Evolutionary conservation across 2,329 filamentous ascomycete genomes (phyloP).

Genomic region (Trichophyton equinum): DNA sequence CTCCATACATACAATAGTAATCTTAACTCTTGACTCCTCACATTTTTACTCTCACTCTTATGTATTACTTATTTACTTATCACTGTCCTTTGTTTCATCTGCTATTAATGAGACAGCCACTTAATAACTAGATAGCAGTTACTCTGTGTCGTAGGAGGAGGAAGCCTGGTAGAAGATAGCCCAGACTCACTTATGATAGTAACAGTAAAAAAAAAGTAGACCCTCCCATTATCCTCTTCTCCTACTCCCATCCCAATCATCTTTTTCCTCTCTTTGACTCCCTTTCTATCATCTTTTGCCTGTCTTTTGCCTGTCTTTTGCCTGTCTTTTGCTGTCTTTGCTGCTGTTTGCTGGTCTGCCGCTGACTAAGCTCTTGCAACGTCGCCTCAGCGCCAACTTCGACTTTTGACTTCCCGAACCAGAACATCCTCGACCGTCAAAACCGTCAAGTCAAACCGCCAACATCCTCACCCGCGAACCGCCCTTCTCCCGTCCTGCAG

Average conservation of each 20-base stretch:
- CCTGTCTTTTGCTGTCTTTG: neutral
- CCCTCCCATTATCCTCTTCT: neutral
- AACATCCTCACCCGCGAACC: no score
- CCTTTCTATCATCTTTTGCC: neutral
- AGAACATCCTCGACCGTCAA: neutral
- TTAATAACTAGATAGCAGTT: neutral
- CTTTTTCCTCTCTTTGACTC: neutral
- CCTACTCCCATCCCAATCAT: neutral
- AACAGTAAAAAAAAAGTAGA: neutral
- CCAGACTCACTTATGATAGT: no score
- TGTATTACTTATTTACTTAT: no score
- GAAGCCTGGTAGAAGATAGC: neutral
- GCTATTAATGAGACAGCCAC: no score
- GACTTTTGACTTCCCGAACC: neutral
- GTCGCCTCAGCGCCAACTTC: conserved; percentile 2
- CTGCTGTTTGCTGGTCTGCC: no score
- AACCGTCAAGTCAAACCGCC: neutral
- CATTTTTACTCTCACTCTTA: no score
- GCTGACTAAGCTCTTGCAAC: conserved; percentile 3
- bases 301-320: neutral
- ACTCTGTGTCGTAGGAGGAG: neutral
- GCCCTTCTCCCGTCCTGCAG: neutral
- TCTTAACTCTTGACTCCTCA: no score
- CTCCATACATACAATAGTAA: no score
- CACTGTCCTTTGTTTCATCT: no score